Evolutionary conservation across 495 filamentous ascomycete genomes (phyloP).

Genomic region (Copromyces sp.): DNA sequence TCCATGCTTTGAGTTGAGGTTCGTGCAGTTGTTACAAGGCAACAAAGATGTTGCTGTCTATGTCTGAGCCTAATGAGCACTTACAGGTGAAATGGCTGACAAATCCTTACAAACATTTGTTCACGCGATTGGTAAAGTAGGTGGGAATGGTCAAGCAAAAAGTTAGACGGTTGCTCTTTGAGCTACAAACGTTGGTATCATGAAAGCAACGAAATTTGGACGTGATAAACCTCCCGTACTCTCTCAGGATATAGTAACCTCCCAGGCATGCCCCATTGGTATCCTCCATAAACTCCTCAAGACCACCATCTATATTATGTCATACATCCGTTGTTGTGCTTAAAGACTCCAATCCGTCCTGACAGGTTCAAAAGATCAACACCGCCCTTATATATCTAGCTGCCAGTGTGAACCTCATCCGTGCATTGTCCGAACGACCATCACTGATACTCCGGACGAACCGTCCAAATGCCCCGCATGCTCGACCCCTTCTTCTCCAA

Average conservation of each 20-base stretch:
- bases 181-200: not conserved
- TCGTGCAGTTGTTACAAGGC: not conserved
- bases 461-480: conserved; percentile 34
- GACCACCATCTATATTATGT: not conserved
- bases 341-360: not conserved
- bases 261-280: not conserved
- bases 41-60: not conserved
- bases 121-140: not conserved
- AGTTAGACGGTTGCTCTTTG: not conserved
- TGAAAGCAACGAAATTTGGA: not conserved
- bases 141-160: not conserved
- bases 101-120: not conserved
- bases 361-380: not conserved
- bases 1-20: not conserved
- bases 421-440: not conserved
- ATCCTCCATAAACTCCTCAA: not conserved
- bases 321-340: not conserved
- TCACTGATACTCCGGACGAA: conserved; percentile 21
- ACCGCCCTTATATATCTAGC: not conserved
- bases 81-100: not conserved
- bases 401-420: not conserved
- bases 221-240: not conserved
- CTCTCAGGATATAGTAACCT: not conserved
- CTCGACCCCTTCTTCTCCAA: conserved; percentile 30
- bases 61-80: not conserved